A percentile compares a stretch with the other conserved stretches of the same genome.
phyloP scores from a whole-genome alignment of 2,329 filamentous ascomycete species.

The Ceratocystis cacaofunesta region DNA sequence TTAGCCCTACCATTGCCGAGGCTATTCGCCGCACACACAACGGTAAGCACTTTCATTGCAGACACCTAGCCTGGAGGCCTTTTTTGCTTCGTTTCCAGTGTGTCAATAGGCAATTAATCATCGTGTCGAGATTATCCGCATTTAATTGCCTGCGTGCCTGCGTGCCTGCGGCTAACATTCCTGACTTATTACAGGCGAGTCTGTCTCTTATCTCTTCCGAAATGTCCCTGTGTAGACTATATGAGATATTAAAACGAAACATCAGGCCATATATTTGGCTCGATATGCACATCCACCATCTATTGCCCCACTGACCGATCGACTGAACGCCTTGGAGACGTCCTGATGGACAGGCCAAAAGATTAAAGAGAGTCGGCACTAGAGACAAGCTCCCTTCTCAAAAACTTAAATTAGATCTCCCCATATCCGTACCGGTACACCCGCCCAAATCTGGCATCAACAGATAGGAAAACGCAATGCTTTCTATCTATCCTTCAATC shows the following conservation, averaged over 20 bases:
- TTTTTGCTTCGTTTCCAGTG: too few species aligned
- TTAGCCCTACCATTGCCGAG: slow-evolving; percentile 67
- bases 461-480: too few species aligned
- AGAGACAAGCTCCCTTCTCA: too few species aligned
- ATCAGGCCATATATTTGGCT: neutral
- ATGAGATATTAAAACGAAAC: neutral
- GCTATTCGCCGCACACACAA: slow-evolving; percentile 56
- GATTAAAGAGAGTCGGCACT: too few species aligned
- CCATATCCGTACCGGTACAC: neutral
- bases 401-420: too few species aligned
- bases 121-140: neutral
- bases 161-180: neutral
- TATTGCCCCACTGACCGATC: neutral
- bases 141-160: neutral
- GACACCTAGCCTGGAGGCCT: neutral
- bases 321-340: neutral
- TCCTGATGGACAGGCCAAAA: neutral
- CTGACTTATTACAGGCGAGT: slow-evolving; percentile 26
- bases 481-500: neutral
- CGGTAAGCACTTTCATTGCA: slow-evolving; percentile 27
- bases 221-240: slow-evolving; percentile 39
- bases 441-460: neutral
- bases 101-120: too few species aligned
- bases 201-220: slow-evolving; percentile 53
- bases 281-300: neutral